Evolutionary conservation across 73 alveolate genomes (phyloP), one percentile per base, ranked within the genome.

Genomic region (Tetrahymena elliotti): DNA sequence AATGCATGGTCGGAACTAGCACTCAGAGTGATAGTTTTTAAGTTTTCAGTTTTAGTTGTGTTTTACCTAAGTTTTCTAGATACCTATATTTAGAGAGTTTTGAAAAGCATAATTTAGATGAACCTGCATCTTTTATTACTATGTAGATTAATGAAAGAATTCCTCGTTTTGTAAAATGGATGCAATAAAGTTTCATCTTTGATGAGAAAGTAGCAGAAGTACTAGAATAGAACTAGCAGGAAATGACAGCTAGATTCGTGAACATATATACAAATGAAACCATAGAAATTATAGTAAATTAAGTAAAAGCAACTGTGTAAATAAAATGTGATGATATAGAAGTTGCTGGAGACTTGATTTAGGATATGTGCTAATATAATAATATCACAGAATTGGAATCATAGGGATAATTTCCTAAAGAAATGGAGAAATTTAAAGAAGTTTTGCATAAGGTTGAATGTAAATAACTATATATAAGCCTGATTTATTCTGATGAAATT

Each of bases 151-250:
- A 94, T 39, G 96, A 94, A 41, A 94, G 96, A 92, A 92, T 94
- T 22, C 96, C 96, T 4, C 54, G 96, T 35, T 94, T 47, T 94
- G 95, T 94, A 6, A 94, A 94, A 84, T 94, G 96, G 96, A 83
- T 94, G 47, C 93, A 94, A 24, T 88, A 94, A 34, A 84, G 96
- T 84, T 94, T 94, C 35, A 92, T 84, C 37, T 52, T 94, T 20
- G 93, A 94, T 33, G 96, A 94, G 2, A 93, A 94, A 41, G 27
- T 84, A n/a, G 93, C 47, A n/a, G 83, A 94, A 88, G 52, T 31
- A 35, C 54, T 84, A 4, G 96, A 94, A 33, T 34, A 47, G 41
- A 83, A 94, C 68, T 94, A 92, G 38, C 20, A 41, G 47, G 83
- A 94, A 84, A 35, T 33, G 82, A 39, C 52, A 35, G 95, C 92